Percentiles rank a stretch among this genome's conserved stretches.
These are phyloP conservation scores for Phoma sp. DNA, from an alignment of 2,329 filamentous ascomycete species.

Conservation along the genomic window DNA sequence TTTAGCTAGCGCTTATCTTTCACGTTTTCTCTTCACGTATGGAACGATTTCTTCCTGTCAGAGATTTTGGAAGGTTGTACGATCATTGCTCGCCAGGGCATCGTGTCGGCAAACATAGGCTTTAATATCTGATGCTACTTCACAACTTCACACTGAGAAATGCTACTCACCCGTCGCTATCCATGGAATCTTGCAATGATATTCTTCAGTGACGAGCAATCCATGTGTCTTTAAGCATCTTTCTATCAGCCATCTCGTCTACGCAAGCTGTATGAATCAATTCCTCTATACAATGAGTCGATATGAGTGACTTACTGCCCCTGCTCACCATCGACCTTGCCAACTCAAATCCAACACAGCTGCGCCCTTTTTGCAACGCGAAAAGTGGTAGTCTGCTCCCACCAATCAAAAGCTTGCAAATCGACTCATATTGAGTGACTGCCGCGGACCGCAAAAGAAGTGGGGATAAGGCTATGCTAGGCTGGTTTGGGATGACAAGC, in stretches of 20 bases:
- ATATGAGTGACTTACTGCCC: not conserved
- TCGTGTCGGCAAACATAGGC: slow-evolving; percentile 42
- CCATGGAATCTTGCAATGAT: not conserved
- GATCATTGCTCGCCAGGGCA: slow-evolving; percentile 29
- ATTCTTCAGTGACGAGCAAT: not conserved
- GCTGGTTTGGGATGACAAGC: too few species aligned
- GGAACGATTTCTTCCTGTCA: slow-evolving; percentile 23
- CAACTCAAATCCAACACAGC: not conserved
- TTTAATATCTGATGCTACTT: slow-evolving; percentile 29
- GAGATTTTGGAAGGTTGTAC: slow-evolving; percentile 38
- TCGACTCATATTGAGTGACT: slow-evolving; percentile 22
- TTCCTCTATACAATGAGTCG: slow-evolving; percentile 8
- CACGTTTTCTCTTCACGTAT: slow-evolving; percentile 5
- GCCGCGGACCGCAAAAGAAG: too few species aligned
- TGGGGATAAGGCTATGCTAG: too few species aligned
- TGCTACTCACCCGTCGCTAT: slow-evolving; percentile 12
- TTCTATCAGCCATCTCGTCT: not conserved
- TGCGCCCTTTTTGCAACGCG: not conserved
- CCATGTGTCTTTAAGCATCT: not conserved
- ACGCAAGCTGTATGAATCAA: too few species aligned
- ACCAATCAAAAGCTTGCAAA: not conserved
- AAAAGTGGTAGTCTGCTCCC: slow-evolving; percentile 1
- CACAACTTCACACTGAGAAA: not conserved
- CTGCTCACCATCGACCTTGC: too few species aligned
- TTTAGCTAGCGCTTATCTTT: slow-evolving; percentile 20